Conservation (phyloP, 2,329 filamentous ascomycete genomes). For the Colletotrichum lentis region DNA sequence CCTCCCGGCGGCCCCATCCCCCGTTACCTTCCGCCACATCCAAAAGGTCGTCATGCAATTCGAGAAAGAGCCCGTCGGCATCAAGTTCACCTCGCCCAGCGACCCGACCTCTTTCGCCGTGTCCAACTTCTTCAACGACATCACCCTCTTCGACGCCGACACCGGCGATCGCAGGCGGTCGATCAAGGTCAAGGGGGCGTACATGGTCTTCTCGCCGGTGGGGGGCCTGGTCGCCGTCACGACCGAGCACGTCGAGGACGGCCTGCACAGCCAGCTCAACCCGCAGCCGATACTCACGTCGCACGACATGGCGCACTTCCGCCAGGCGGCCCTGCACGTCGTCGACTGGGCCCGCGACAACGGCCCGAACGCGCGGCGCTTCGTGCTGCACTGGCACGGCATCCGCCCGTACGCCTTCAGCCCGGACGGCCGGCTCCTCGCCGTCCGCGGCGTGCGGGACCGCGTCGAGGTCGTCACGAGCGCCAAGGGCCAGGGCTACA, state of each 20-base stretch:
- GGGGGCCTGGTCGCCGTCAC: conserved; percentile 19
- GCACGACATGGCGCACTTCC: conserved; percentile 31
- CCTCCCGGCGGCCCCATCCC: not conserved
- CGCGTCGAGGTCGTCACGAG: conserved; percentile 30
- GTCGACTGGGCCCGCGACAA: not conserved
- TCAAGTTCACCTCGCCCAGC: conserved; percentile 23
- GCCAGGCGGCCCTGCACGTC: conserved; percentile 21
- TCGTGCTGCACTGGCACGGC: conserved; percentile 26
- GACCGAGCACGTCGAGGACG: conserved; percentile 25
- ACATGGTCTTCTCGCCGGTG: conserved; percentile 28
- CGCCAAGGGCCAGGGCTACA: conserved; percentile 17
- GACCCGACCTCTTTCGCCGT: conserved; percentile 26
- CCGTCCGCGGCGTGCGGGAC: conserved; percentile 24
- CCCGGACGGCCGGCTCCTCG: conserved; percentile 19
- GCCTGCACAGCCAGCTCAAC: not conserved
- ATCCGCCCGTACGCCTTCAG: conserved; percentile 30
- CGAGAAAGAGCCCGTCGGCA: conserved; percentile 26
- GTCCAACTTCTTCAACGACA: conserved; percentile 25
- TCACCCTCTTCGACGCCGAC: conserved; percentile 26
- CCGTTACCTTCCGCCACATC: conserved; percentile 25
- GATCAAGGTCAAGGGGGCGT: conserved; percentile 23
- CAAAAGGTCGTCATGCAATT: conserved; percentile 26
- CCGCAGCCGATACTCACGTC: not conserved
- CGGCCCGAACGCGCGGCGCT: not conserved
- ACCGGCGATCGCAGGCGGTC: not conserved